Conservation (phyloP, 495 filamentous ascomycete species). For the Bryoglossum gracile region DNA sequence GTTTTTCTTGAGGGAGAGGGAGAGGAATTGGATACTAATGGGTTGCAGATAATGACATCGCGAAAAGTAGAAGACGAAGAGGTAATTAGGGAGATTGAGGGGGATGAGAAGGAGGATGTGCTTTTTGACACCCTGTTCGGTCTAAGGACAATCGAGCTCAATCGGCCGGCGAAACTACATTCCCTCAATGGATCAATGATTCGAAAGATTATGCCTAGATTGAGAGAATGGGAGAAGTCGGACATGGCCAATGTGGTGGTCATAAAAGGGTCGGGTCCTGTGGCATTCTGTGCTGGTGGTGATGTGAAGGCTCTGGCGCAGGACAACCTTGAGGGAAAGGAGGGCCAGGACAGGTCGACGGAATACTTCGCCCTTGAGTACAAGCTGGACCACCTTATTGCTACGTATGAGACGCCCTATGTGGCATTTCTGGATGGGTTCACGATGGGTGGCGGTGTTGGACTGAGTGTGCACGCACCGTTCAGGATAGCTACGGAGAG, state of each 20-base stretch:
- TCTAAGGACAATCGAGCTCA: slow-evolving; percentile 86
- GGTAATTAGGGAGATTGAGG: slow-evolving; percentile 45
- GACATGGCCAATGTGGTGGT: slow-evolving; percentile 87
- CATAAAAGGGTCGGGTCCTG: slow-evolving; percentile 77
- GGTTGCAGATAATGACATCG: slow-evolving; percentile 3
- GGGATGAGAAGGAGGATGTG: slow-evolving; percentile 83
- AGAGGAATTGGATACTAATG: background rate
- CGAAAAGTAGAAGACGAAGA: slow-evolving; percentile 23
- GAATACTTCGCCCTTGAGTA: slow-evolving; percentile 93
- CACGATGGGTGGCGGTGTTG: slow-evolving; percentile 97
- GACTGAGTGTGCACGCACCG: slow-evolving; percentile 87
- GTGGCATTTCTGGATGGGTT: slow-evolving; percentile 96
- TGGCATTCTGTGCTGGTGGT: slow-evolving; percentile 88
- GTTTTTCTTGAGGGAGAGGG: too few species aligned
- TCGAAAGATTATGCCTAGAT: slow-evolving; percentile 77
- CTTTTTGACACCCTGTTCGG: slow-evolving; percentile 83
- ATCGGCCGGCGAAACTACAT: slow-evolving; percentile 85
- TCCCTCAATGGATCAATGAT: slow-evolving; percentile 90
- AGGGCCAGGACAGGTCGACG: slow-evolving; percentile 60
- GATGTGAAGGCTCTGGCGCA: slow-evolving; percentile 73
- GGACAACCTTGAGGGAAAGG: slow-evolving; percentile 57
- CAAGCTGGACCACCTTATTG: slow-evolving; percentile 85
- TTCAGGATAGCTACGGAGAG: slow-evolving; percentile 94
- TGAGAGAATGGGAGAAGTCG: slow-evolving; percentile 91
- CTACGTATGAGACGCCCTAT: slow-evolving; percentile 90